Evolutionary conservation across 306 rosid species (phyloP), one percentile per base, ranked within the genome.

Genomic region (Rubus idaeus): DNA sequence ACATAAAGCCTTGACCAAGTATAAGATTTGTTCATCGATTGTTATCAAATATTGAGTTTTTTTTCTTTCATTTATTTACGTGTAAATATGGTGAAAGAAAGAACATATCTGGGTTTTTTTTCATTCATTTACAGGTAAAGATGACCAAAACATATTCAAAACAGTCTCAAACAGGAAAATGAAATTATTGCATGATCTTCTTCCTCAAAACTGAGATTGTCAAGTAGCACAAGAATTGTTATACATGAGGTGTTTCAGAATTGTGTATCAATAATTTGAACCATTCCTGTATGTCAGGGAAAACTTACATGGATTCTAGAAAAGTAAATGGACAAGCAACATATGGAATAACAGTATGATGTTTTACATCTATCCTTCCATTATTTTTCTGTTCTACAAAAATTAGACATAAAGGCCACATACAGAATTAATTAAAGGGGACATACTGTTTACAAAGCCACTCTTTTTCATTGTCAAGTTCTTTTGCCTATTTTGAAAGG

Each of bases 281-380:
- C n/a, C 10, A 18, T 18, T n/a, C 51, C 35, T 30, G 35, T 30
- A 30, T 30, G 35, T 30, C 1, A 30, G 35, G 35, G 2, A 30
- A 30, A 30, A 30, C 35, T 30, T 30, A 30, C 35, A 46, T 10
- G 13, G 51, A 46, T 46, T 55, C 21, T n/a, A 55, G 26, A 53
- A 18, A 55, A 18, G 26, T 18, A 55, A n/a, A 26, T 2, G 60
- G 60, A 11, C 26, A 55, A 55, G 12, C 60, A 55, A 55, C 60
- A 7, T n/a, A 30, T 5, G 46, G 46, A 10, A 30, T 23, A 69
- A 16, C 41, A 35, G 75, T 70, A 35, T 50, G 42, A 30, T 20
- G 35, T 70, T 70, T 70, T 49, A 50, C 46, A 17, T 50, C 26
- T 50, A 50, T 70, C 45, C 74, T 70, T 70, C 23, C 60, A 30